A percentile compares a stretch with the other conserved stretches of the same genome.
Conservation (phyloP, 2,329 filamentous ascomycete species). For the Fusarium clavum region DNA sequence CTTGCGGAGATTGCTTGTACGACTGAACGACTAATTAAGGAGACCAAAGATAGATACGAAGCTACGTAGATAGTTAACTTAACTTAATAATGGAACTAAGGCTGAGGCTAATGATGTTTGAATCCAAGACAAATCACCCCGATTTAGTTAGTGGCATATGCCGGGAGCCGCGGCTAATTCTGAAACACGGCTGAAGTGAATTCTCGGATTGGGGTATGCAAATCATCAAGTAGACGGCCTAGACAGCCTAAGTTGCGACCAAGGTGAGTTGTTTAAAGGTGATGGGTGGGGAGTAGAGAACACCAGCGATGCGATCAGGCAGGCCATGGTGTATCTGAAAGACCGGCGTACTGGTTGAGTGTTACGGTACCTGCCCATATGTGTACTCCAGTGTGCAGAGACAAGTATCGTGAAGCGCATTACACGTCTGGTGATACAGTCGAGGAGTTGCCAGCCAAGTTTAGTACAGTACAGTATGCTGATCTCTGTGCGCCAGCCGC, state of each 20-base stretch:
- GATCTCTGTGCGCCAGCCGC: slow-evolving; percentile 18
- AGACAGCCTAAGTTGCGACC: background rate
- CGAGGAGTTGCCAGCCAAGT: background rate
- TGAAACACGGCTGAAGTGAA: slow-evolving; percentile 18
- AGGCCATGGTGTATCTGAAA: background rate
- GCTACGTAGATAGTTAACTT: slow-evolving; percentile 15
- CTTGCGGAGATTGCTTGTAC: slow-evolving; percentile 28
- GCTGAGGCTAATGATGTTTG: slow-evolving; percentile 23
- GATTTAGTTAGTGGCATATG: slow-evolving; percentile 33
- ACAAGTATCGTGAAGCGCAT: slow-evolving; percentile 6
- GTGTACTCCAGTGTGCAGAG: background rate
- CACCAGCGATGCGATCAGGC: slow-evolving; percentile 1
- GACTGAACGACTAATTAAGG: slow-evolving; percentile 19
- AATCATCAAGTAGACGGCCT: background rate
- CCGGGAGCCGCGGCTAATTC: slow-evolving; percentile 20
- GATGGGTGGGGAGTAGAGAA: background rate
- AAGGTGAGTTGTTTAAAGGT: background rate
- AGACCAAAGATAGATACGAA: slow-evolving; percentile 10
- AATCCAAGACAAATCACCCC: slow-evolving; percentile 25
- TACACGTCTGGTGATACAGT: background rate
- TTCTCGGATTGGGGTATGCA: slow-evolving; percentile 9
- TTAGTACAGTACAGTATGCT: background rate
- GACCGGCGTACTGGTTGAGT: background rate
- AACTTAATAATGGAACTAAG: slow-evolving; percentile 17
- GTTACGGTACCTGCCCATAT: background rate